Base-by-base conservation (phyloP, 768 basidiomycete species). In the Termitomyces sp. region DNA sequence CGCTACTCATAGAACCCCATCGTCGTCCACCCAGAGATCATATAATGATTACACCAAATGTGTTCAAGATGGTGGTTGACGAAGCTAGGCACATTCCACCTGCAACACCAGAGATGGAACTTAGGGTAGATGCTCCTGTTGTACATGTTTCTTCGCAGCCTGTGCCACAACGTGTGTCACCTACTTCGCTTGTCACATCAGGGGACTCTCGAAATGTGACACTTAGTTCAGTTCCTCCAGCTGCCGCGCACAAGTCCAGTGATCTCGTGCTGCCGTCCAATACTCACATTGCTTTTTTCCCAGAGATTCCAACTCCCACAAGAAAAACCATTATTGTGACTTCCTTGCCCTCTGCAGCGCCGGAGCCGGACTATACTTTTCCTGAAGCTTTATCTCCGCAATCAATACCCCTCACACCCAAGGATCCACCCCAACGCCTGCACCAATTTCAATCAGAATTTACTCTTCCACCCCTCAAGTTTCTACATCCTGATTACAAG, bases 401-500 rank as follows among this genome's bases (percentile, higher is more conserved):
- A 19, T 42, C 56, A 7, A 37, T 41, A n/a, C 57, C 61, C 17
- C 37, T 45, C 11, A 54, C 54, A 37, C 39, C 65, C 6, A 55
- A 55, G 10, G 52, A 64, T 17, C 62, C 57, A 28, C 57, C 51
- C 7, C 70, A 68, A 57, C 71, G 69, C 35, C 70, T 69, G 48
- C 68, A 69, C 42, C 74, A 78, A 41, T 78, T 76, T 56, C 73
- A 75, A 57, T 75, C 74, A 27, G 61, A 70, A 2, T 88, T 85
- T 60, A 71, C 76, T 12, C 72, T 87, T 0, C 87, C 87, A 6
- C 76, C 79, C 21, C 70, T 83, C 42, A 81, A 76, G 57, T 67
- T 72, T 9, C 70, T 88, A 19, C 85, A 86, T 16, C 59, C 75
- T 0, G 84, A 86, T 56, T 82, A 73, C 58, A 72, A 70, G 59